These are phyloP conservation scores for Ceratobasidium sp. DNA, from an alignment of 1,284 basidiomycete species.

Conservation along the genomic window DNA sequence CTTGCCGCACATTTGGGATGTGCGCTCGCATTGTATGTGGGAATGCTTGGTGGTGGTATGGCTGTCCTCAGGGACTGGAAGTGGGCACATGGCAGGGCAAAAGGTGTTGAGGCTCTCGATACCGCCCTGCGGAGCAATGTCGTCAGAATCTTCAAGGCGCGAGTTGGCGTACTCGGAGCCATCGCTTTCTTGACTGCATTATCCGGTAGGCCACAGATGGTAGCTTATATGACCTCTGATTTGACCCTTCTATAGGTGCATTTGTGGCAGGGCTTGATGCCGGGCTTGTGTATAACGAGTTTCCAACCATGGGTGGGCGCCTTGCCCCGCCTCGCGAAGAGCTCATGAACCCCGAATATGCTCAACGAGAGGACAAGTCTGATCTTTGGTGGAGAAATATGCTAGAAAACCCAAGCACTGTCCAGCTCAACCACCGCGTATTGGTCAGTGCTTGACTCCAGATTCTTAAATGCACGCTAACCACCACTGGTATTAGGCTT, in stretches of 20 bases:
- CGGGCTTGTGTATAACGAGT: slow-evolving; percentile 96
- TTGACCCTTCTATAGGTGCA: slow-evolving; percentile 66
- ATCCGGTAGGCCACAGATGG: slow-evolving; percentile 63
- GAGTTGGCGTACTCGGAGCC: slow-evolving; percentile 68
- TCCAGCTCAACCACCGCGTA: slow-evolving; percentile 95
- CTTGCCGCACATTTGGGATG: slow-evolving; percentile 93
- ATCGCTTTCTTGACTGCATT: slow-evolving; percentile 90
- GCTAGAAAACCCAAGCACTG: slow-evolving; percentile 96
- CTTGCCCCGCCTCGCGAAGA: slow-evolving; percentile 84
- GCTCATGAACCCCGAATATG: slow-evolving; percentile 80
- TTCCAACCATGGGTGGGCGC: slow-evolving; percentile 93
- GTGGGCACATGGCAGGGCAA: slow-evolving; percentile 55
- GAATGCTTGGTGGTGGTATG: slow-evolving; percentile 88
- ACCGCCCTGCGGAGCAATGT: slow-evolving; percentile 62
- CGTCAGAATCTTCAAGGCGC: slow-evolving; percentile 64
- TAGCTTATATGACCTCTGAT: slow-evolving; percentile 18
- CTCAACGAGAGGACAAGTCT: slow-evolving; percentile 67
- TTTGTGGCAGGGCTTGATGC: slow-evolving; percentile 98
- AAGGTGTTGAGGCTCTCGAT: slow-evolving; percentile 54
- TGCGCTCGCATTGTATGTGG: slow-evolving; percentile 88
- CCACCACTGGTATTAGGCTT: slow-evolving; percentile 60
- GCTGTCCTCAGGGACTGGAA: slow-evolving; percentile 82
- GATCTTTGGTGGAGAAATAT: slow-evolving; percentile 93
- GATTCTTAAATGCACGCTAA: slow-evolving; percentile 19
- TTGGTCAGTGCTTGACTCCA: slow-evolving; percentile 62